Evolutionary conservation across 2,329 filamentous ascomycete genomes (phyloP), one percentile per base, ranked within the genome.

Genomic region (Botrytis paeoniae): DNA sequence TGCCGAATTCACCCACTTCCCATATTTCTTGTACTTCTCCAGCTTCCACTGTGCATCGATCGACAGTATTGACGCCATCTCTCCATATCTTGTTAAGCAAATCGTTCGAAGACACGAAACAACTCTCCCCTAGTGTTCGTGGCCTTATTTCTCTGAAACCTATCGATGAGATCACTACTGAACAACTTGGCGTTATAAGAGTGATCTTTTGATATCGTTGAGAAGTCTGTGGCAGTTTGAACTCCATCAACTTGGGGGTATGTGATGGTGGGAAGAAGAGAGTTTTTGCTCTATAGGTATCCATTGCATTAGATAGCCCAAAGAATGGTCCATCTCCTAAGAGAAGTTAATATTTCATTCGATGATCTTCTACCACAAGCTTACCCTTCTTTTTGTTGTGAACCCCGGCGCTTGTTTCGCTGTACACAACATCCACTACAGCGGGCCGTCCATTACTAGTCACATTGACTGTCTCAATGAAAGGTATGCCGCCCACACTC

Each of bases 311-410:
- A n/a, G 75, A 77, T 29, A 78, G 75, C 10, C 77, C 51, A 48
- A 78, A 77, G 59, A 77, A 77, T 35, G 77, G 75, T 18, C 76
- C 76, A 63, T 78, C 76, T 35, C 76, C 77, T 78, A 59, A n/a
- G 25, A 41, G 51, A 37, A 57, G 61, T 75, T 45, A 76, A 73
- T 39, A 59, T 29, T 41, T 5, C 4, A 20, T n/a, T 37, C 14
- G 7, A 37, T 37, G 45, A 35, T 22, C 29, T 65, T n/a, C 22
- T 43, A 54, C 10, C 3, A 22, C 12, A 57, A 7, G 32, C 69
- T 48, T 73, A 74, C 77, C 76, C 43, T 69, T 75, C 25, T 69
- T 72, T 18, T 65, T 73, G 5, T 75, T 37, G 20, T 66, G 20
- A 20, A 77, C 43, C 29, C 76, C 76, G 22, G 73, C 74, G 66